Conservation (phyloP, 768 basidiomycete species). For the Lactarius tabidus region DNA sequence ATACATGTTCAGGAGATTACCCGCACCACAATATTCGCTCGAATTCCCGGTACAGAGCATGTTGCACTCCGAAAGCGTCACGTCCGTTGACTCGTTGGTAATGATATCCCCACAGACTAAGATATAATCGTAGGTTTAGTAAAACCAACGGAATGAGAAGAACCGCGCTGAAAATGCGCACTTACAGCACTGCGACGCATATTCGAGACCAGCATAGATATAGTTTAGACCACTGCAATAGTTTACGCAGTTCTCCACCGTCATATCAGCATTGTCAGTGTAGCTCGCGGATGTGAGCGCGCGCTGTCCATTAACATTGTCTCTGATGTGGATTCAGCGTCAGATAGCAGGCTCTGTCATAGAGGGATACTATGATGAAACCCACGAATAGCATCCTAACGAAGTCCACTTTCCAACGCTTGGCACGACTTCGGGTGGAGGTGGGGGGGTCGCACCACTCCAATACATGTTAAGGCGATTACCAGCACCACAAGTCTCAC, state of each 20-base stretch:
- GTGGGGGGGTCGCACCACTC: slow-evolving; percentile 55
- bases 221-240: slow-evolving; percentile 46
- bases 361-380: slow-evolving; percentile 9
- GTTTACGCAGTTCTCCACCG: slow-evolving; percentile 48
- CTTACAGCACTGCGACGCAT: slow-evolving; percentile 61
- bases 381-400: slow-evolving; percentile 63
- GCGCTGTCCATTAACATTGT: slow-evolving; percentile 47
- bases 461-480: slow-evolving; percentile 58
- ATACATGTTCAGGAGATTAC: slow-evolving; percentile 56
- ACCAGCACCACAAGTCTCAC: slow-evolving; percentile 59
- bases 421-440: slow-evolving; percentile 49
- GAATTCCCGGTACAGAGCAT: slow-evolving; percentile 51
- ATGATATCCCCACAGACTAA: no score
- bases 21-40: slow-evolving; percentile 57
- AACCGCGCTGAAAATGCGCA: background rate
- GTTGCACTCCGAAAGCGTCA: no score
- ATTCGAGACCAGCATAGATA: slow-evolving; percentile 70
- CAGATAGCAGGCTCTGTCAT: slow-evolving; percentile 28
- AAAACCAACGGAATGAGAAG: no score
- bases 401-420: slow-evolving; percentile 62
- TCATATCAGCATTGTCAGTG: slow-evolving; percentile 52
- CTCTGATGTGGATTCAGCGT: slow-evolving; percentile 40
- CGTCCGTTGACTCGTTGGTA: no score
- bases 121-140: no score
- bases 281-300: slow-evolving; percentile 50